These are phyloP conservation scores for Lagerstroemia speciosa DNA, from an alignment of 345 rosid genomes.

Conservation along the genomic window DNA sequence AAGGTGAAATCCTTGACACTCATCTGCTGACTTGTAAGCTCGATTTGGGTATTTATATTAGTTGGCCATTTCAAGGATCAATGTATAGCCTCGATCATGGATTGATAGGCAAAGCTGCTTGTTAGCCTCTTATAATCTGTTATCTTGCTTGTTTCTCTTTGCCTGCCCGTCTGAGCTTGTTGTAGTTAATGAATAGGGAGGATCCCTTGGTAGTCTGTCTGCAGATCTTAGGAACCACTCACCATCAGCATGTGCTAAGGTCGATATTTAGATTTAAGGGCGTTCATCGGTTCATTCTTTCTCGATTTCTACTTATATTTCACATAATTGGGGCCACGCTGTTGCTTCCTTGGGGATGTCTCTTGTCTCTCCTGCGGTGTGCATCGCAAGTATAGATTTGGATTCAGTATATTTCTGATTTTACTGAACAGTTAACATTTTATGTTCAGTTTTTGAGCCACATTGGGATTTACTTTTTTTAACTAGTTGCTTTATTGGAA, in stretches of 20 bases:
- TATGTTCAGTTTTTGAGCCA: not conserved
- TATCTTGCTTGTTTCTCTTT: not conserved
- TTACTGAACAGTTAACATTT: not conserved
- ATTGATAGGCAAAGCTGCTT: too few relatives aligned
- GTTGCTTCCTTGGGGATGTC: not conserved
- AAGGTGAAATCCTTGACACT: constrained; percentile 22
- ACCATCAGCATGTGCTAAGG: not conserved
- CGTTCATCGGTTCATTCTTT: not conserved
- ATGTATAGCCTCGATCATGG: not conserved
- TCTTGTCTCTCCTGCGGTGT: not conserved
- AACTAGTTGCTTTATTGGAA: not conserved
- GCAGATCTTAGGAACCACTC: not conserved
- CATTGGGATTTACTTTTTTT: not conserved
- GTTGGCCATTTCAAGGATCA: not conserved
- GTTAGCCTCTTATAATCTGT: not conserved
- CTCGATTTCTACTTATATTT: not conserved
- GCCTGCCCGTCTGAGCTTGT: not conserved
- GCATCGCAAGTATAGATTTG: too few relatives aligned
- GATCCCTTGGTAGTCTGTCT: not conserved
- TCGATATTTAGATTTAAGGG: not conserved
- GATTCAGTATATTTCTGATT: not conserved
- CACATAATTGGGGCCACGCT: not conserved
- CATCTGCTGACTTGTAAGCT: not conserved
- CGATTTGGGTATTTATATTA: not conserved
- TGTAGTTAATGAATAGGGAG: not conserved